These are phyloP conservation scores for Diddensiella transvaalensis DNA, from an alignment of 805 yeast genomes.

Conservation along the genomic window DNA sequence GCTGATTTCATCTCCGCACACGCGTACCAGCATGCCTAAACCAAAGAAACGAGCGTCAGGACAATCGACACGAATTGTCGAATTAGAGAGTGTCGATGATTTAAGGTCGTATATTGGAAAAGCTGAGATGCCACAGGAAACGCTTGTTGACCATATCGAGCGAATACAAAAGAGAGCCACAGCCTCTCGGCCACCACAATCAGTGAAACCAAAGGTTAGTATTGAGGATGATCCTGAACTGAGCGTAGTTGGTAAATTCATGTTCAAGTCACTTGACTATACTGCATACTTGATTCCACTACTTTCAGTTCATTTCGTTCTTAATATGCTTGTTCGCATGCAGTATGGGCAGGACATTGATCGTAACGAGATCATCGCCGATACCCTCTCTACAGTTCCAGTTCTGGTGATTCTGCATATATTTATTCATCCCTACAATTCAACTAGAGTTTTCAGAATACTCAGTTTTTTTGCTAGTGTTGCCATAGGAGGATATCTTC, in stretches of 20 bases:
- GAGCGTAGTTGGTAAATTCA: conserved; percentile 21
- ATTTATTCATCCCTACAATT: conserved; percentile 27
- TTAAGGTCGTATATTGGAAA: conserved; percentile 20
- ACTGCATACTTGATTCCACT: conserved; percentile 32
- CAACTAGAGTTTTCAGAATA: conserved; percentile 22
- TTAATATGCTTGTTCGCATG: conserved; percentile 34
- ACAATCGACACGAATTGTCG: conserved; percentile 20
- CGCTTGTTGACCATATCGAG: conserved; percentile 22
- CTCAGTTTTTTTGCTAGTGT: conserved; percentile 24
- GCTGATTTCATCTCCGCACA: not conserved
- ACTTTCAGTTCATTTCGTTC: conserved; percentile 32
- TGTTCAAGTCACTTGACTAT: conserved; percentile 30
- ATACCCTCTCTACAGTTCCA: conserved; percentile 30
- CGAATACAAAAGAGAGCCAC: conserved; percentile 9
- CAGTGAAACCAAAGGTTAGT: not conserved
- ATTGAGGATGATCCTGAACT: conserved; percentile 15
- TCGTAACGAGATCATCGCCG: conserved; percentile 14
- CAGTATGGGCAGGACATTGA: conserved; percentile 32
- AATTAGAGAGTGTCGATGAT: conserved; percentile 17
- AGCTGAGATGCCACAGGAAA: conserved; percentile 20
- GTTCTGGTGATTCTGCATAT: conserved; percentile 30
- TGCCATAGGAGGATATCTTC: conserved; percentile 34
- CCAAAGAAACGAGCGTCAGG: not conserved
- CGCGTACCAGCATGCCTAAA: not conserved
- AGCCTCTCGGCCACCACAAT: not conserved